These are phyloP conservation scores for Chlorella sp. DNA, from an alignment of 139 green algal genomes.

Conservation along the genomic window DNA sequence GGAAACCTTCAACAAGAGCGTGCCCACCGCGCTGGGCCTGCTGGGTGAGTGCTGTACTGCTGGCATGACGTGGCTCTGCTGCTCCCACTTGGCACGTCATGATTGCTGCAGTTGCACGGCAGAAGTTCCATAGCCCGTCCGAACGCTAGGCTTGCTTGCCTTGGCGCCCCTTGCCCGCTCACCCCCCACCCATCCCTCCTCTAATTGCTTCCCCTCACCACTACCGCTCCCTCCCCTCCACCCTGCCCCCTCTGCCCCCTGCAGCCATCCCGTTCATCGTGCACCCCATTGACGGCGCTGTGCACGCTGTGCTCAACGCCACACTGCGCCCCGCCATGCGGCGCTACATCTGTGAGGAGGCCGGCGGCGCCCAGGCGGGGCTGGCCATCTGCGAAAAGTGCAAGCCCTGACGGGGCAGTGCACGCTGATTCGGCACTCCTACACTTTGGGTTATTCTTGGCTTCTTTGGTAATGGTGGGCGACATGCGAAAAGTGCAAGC, in stretches of 20 bases:
- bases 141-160: no score
- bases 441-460: no score
- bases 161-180: no score
- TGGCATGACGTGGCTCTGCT: no score
- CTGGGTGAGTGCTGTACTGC: slow-evolving; percentile 45
- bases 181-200: not conserved
- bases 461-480: no score
- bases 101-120: not conserved
- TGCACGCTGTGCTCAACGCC: slow-evolving; percentile 74
- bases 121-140: not conserved
- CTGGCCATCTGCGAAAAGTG: slow-evolving; percentile 36
- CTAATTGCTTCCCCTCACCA: no score
- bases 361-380: slow-evolving; percentile 34
- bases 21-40: slow-evolving; percentile 66
- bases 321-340: slow-evolving; percentile 64
- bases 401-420: not conserved
- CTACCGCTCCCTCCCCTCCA: no score
- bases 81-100: not conserved
- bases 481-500: no score
- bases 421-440: no score
- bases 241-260: not conserved
- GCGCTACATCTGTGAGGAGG: slow-evolving; percentile 58
- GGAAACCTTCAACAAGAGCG: slow-evolving; percentile 59
- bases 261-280: slow-evolving; percentile 81
- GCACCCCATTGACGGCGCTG: slow-evolving; percentile 75